Base-by-base conservation (phyloP, 768 basidiomycete genomes). In the Nidula microcarpa region DNA sequence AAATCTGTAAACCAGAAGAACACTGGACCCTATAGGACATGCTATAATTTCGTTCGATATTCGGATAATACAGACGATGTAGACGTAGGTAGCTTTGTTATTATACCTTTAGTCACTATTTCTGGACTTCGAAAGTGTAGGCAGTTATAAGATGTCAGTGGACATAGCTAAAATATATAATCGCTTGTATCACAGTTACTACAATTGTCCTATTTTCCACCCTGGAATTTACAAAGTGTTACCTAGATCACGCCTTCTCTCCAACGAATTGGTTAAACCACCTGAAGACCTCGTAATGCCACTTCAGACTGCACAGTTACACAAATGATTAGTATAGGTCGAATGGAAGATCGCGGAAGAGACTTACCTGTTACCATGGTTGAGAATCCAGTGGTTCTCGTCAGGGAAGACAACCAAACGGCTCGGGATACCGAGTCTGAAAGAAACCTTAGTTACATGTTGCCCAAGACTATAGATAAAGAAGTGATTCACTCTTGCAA, bases 211-310 rank as follows among this genome's bases (percentile, higher is more conserved):
- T 30, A 2, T 30, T 30, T 30, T 30, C 23, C 23, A 30, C 4
- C 23, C 23, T 30, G 23, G 23, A 30, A 30, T 30, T 30, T 30
- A 1, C 23, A 30, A 30, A 30, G 23, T 30, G 23, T 30, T 30
- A 30, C 23, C 23, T 30, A 30, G 23, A 30, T 30, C 11, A 47
- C 10, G 13, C 48, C 32, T 51, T 56, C 39, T 73, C 63, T 13
- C 81, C 85, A 10, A 87, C 75, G 60, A 78, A 90, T 62, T 82
- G 68, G 53, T 87, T 82, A 56, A 97, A 87, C 93, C 93, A 98
- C 55, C 82, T 78, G 72, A 99, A 87, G 10, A 98, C 88, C 66
- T 99, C 96, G 58, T 89, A 76, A 70, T 98, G 92, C 96, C 96
- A 98, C 66, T 94, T 93, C 66, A 96, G 71, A 64, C 91, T 89